Conservation (phyloP, 2,329 filamentous ascomycete species). For the Plectosphaerella cucumerina region DNA sequence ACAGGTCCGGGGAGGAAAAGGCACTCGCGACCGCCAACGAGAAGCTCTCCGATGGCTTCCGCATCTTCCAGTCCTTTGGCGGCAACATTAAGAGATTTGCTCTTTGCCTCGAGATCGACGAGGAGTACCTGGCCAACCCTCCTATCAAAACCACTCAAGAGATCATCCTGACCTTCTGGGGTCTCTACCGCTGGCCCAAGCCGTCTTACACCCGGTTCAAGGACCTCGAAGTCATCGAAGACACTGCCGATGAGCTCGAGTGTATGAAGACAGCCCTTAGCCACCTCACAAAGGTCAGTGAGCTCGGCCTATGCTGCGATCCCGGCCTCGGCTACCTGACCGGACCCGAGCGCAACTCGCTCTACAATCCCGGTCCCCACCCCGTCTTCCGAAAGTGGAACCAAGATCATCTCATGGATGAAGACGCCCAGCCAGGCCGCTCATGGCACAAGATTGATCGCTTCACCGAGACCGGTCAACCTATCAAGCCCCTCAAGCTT, state of each 20-base stretch:
- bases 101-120: constrained; percentile 64
- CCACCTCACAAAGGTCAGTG: constrained; percentile 49
- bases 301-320: constrained; percentile 65
- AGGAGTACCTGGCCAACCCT: constrained; percentile 43
- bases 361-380: constrained; percentile 32
- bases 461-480: too few species aligned
- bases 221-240: constrained; percentile 55
- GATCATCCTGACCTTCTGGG: constrained; percentile 56
- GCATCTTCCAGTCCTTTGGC: constrained; percentile 59
- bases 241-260: constrained; percentile 58
- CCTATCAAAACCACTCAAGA: constrained; percentile 53
- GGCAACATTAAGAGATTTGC: constrained; percentile 59
- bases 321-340: constrained; percentile 64
- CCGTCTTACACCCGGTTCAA: constrained; percentile 55
- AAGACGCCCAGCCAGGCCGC: too few species aligned
- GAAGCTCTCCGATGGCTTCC: constrained; percentile 45
- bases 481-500: too few species aligned
- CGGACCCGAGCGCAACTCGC: constrained; percentile 53
- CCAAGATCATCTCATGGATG: too few species aligned
- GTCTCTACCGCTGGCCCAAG: constrained; percentile 61
- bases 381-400: constrained; percentile 25
- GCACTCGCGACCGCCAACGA: neutral
- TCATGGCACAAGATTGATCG: too few species aligned
- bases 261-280: constrained; percentile 58
- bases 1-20: neutral